phyloP scores from a whole-genome alignment of 495 filamentous ascomycete genomes.

The Penicillium arizonense region DNA sequence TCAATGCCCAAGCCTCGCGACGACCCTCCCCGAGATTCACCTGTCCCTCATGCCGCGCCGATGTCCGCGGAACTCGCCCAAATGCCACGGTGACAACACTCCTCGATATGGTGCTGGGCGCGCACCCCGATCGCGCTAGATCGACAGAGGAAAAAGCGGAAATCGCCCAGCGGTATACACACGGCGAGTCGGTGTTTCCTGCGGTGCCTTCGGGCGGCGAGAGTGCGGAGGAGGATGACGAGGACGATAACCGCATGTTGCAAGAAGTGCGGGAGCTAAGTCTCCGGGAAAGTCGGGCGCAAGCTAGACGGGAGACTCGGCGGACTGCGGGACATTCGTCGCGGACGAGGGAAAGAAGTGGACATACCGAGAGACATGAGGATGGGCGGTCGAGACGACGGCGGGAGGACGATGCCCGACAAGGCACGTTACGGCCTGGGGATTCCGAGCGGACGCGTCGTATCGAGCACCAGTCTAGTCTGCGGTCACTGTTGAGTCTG shows the following conservation, averaged over 20 bases:
- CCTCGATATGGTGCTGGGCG: constrained; percentile 70
- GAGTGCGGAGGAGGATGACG: constrained; percentile 40
- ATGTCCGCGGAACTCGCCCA: constrained; percentile 75
- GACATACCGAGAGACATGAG: constrained; percentile 31
- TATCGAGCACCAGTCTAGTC: constrained; percentile 81
- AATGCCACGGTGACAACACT: constrained; percentile 83
- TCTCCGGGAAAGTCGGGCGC: constrained; percentile 56
- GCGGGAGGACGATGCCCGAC: constrained; percentile 44
- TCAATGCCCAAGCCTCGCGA: constrained; percentile 58
- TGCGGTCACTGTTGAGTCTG: constrained; percentile 76
- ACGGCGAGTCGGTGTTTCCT: constrained; percentile 68
- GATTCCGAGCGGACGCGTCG: constrained; percentile 42
- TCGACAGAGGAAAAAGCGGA: constrained; percentile 68
- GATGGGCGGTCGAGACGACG: constrained; percentile 40
- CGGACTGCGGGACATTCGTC: constrained; percentile 23
- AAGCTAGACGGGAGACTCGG: constrained; percentile 32
- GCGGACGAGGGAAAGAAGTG: constrained; percentile 11
- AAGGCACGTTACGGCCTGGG: constrained; percentile 13
- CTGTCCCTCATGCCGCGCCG: constrained; percentile 88
- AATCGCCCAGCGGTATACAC: constrained; percentile 66
- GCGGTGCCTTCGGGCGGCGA: constrained; percentile 9
- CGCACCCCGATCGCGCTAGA: constrained; percentile 70
- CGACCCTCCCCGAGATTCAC: constrained; percentile 61
- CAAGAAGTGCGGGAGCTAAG: constrained; percentile 70
- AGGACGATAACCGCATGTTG: constrained; percentile 67